Percentiles rank a stretch among this genome's conserved stretches.
These are phyloP conservation scores for Sclerotinia borealis DNA, from an alignment of 2,329 filamentous ascomycete species.

Conservation along the genomic window DNA sequence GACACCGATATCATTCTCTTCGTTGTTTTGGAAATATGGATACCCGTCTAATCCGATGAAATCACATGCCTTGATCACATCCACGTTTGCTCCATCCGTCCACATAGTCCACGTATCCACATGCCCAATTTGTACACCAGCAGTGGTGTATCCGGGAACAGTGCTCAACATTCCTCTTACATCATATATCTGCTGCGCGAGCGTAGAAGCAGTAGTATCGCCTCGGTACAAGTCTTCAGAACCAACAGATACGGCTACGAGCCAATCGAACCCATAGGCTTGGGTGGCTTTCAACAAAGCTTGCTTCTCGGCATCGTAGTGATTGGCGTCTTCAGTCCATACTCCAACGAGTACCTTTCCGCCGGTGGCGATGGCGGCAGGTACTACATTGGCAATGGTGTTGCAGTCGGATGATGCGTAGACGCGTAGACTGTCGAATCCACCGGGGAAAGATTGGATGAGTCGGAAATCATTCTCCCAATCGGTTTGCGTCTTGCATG, in stretches of 20 bases:
- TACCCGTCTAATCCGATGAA: slow-evolving; percentile 61
- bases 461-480: slow-evolving; percentile 60
- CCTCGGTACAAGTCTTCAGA: slow-evolving; percentile 62
- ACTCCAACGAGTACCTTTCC: slow-evolving; percentile 58
- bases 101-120: slow-evolving; percentile 64
- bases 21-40: slow-evolving; percentile 57
- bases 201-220: slow-evolving; percentile 30
- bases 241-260: slow-evolving; percentile 56
- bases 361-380: slow-evolving; percentile 54
- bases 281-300: slow-evolving; percentile 52
- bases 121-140: slow-evolving; percentile 53
- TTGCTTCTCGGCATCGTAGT: slow-evolving; percentile 53
- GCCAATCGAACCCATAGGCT: slow-evolving; percentile 51
- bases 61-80: slow-evolving; percentile 56
- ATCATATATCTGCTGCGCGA: slow-evolving; percentile 39
- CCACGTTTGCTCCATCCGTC: slow-evolving; percentile 52
- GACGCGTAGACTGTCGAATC: slow-evolving; percentile 51
- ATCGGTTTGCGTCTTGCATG: slow-evolving; percentile 61
- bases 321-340: slow-evolving; percentile 51
- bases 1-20: slow-evolving; percentile 51
- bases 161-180: slow-evolving; percentile 47
- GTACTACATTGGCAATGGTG: slow-evolving; percentile 42
- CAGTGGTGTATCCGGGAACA: slow-evolving; percentile 41
- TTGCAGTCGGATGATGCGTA: slow-evolving; percentile 53
- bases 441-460: slow-evolving; percentile 42